Conservation (phyloP, 1,139 yeast genomes). For the Eremothecium gossypii region DNA sequence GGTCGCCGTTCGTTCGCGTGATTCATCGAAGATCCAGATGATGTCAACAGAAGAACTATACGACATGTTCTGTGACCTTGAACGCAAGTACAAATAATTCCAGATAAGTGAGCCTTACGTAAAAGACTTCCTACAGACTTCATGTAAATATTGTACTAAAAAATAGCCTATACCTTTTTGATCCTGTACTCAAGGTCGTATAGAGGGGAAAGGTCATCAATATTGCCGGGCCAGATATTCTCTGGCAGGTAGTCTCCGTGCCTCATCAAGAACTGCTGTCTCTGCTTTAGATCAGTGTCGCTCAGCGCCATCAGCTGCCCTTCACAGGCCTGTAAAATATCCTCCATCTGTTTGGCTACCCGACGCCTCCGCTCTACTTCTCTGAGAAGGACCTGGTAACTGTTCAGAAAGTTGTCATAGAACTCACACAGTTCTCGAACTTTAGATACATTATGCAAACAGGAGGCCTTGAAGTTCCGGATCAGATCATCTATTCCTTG, state of each 20-base stretch:
- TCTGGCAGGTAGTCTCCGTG: constrained; percentile 48
- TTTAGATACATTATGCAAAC: constrained; percentile 24
- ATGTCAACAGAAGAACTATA: constrained; percentile 42
- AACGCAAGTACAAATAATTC: constrained; percentile 35
- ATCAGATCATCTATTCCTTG: constrained; percentile 22
- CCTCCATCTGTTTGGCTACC: constrained; percentile 34
- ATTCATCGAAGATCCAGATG: constrained; percentile 40
- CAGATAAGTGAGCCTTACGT: not conserved
- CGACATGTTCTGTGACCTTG: constrained; percentile 42
- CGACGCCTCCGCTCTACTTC: constrained; percentile 43
- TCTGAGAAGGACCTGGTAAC: constrained; percentile 41
- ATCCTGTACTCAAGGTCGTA: constrained; percentile 20
- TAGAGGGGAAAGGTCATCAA: constrained; percentile 27
- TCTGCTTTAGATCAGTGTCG: constrained; percentile 34
- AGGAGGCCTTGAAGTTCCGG: constrained; percentile 18
- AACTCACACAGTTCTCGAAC: constrained; percentile 36
- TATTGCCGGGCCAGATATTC: constrained; percentile 41
- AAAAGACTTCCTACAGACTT: not conserved
- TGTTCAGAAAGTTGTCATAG: constrained; percentile 38
- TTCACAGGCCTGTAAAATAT: constrained; percentile 35
- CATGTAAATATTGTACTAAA: constrained; percentile 10
- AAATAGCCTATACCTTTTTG: constrained; percentile 9
- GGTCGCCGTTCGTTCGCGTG: constrained; percentile 60
- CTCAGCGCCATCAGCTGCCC: constrained; percentile 31
- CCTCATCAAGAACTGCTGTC: constrained; percentile 35